Percentiles rank a stretch among this genome's conserved stretches.
phyloP scores from a whole-genome alignment of 2,329 filamentous ascomycete genomes.

The Colletotrichum tropicale region DNA sequence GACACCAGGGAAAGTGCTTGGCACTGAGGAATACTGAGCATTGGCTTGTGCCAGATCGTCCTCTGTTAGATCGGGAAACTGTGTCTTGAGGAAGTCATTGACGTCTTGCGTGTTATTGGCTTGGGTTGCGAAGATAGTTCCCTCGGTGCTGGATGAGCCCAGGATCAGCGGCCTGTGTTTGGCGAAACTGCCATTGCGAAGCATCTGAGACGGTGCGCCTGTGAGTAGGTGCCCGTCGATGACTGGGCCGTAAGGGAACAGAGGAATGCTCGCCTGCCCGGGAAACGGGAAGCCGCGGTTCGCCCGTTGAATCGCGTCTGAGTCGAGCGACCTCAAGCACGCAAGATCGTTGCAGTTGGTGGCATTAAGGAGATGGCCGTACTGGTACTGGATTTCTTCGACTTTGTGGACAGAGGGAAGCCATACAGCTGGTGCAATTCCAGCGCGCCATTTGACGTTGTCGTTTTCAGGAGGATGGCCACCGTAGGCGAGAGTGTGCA shows the following conservation, averaged over 20 bases:
- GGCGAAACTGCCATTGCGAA: not conserved
- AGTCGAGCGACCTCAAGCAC: not conserved
- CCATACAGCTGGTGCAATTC: not conserved
- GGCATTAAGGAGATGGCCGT: not conserved
- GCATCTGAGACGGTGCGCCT: not conserved
- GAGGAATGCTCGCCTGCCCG: not conserved
- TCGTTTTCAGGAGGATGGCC: not conserved
- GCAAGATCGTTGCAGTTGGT: not conserved
- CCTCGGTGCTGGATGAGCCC: not conserved
- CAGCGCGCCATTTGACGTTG: not conserved
- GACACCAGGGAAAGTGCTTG: not conserved
- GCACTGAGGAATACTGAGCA: not conserved
- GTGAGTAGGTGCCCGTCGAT: not conserved
- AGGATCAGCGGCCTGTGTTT: not conserved
- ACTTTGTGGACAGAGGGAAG: not conserved
- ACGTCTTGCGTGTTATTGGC: not conserved
- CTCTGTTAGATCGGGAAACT: not conserved
- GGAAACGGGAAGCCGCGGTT: not conserved
- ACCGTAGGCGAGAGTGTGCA: not conserved
- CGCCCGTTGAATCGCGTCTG: not conserved
- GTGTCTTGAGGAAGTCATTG: not conserved
- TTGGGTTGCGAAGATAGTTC: not conserved
- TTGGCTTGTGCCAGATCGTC: not conserved
- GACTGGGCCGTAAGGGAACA: not conserved
- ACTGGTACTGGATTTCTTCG: not conserved